These are phyloP conservation scores for Botryotinia calthae DNA, from an alignment of 2,329 filamentous ascomycete genomes.

Conservation along the genomic window DNA sequence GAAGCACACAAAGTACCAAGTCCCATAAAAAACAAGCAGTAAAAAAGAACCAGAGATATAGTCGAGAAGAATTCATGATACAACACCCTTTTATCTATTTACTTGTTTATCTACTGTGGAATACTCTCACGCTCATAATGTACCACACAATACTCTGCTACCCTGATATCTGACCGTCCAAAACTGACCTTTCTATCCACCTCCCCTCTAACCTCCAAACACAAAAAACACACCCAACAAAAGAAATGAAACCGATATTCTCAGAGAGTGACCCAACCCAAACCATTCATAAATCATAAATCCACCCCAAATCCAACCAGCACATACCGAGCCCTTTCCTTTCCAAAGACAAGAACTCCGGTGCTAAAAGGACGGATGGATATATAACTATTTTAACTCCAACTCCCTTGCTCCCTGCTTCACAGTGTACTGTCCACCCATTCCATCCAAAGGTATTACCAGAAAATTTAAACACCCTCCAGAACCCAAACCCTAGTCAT, in stretches of 20 bases:
- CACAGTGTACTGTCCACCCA: not conserved
- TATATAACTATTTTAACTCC: slow-evolving; percentile 9
- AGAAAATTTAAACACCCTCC: not conserved
- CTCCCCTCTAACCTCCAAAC: not conserved
- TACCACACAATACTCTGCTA: not conserved
- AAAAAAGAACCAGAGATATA: not conserved
- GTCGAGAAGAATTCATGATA: not conserved
- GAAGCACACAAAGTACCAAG: not conserved
- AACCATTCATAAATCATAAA: not conserved
- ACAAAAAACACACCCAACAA: not conserved
- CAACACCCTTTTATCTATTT: not conserved
- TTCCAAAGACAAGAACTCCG: slow-evolving; percentile 10
- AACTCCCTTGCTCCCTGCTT: not conserved
- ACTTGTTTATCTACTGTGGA: not conserved
- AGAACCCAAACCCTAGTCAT: not conserved
- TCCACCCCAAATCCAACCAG: slow-evolving; percentile 1
- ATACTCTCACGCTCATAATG: not conserved
- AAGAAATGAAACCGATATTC: not conserved
- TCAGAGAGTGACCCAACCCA: not conserved
- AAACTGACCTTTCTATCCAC: not conserved
- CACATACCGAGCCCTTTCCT: not conserved
- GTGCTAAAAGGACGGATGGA: slow-evolving; percentile 8
- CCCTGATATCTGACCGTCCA: not conserved
- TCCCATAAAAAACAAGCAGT: not conserved
- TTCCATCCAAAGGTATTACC: not conserved